Percentiles rank a stretch among this genome's conserved stretches.
phyloP scores from a whole-genome alignment of 768 basidiomycete genomes.

The Hericium rajendrae region DNA sequence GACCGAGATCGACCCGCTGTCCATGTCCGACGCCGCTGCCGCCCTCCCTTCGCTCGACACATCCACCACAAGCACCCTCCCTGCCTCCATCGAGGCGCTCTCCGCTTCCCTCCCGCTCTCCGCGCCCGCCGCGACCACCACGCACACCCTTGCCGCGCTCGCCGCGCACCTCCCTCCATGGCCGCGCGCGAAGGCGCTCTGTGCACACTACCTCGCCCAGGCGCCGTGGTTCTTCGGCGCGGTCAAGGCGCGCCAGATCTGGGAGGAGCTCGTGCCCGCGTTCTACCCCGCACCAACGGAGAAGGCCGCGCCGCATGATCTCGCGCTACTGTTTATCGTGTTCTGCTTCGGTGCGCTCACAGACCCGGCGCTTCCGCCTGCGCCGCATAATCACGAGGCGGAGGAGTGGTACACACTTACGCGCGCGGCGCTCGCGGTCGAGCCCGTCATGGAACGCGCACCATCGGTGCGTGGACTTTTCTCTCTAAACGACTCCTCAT shows the following conservation, averaged over 20 bases:
- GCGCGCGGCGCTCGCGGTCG: conserved; percentile 54
- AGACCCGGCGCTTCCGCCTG: conserved; percentile 17
- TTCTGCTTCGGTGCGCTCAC: conserved; percentile 5
- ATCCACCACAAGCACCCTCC: neutral
- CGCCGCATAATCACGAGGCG: conserved; percentile 42
- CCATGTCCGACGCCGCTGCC: neutral
- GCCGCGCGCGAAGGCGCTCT: conserved; percentile 46
- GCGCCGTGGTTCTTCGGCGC: conserved; percentile 77
- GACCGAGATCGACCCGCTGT: conserved; percentile 1
- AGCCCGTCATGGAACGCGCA: conserved; percentile 60
- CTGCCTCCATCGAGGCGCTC: neutral
- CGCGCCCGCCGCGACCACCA: neutral
- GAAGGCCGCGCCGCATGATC: conserved; percentile 4
- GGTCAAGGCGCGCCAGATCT: conserved; percentile 49
- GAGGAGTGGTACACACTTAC: conserved; percentile 49
- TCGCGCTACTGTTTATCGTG: conserved; percentile 5
- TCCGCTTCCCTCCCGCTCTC: conserved; percentile 5
- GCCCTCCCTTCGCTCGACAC: neutral
- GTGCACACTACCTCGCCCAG: conserved; percentile 65
- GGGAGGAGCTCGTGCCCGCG: conserved; percentile 55
- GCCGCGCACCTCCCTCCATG: conserved; percentile 47
- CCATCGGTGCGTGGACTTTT: conserved; percentile 29
- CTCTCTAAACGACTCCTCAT: neutral
- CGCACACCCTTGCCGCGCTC: conserved; percentile 14
- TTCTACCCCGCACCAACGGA: conserved; percentile 33